These are phyloP conservation scores for Rhynchospora pubera DNA, from an alignment of 176 grass and related monocot species.

Conservation along the genomic window DNA sequence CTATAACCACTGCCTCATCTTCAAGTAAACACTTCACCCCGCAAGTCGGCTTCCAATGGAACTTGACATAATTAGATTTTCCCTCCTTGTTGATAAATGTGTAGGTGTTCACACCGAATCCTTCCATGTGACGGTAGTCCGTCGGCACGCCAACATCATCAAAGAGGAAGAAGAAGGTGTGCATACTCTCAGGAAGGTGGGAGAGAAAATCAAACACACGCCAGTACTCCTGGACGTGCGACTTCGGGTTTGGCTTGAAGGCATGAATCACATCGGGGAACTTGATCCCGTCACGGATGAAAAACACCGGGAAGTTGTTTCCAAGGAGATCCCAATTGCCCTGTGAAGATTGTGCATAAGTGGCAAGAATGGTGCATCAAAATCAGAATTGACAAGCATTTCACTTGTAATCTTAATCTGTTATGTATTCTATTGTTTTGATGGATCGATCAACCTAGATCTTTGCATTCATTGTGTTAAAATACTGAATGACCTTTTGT, in stretches of 20 bases:
- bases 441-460: no score
- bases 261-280: slow-evolving; percentile 94
- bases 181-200: slow-evolving; percentile 69
- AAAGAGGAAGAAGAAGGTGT: slow-evolving; percentile 99
- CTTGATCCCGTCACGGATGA: slow-evolving; percentile 90
- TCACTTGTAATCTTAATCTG: no score
- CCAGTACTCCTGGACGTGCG: slow-evolving; percentile 89
- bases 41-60: slow-evolving; percentile 85
- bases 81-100: slow-evolving; percentile 56
- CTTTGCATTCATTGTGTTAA: no score
- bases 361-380: background rate
- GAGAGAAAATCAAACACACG: slow-evolving; percentile 74
- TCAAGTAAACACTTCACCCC: slow-evolving; percentile 64
- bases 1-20: slow-evolving; percentile 56
- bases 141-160: slow-evolving; percentile 77
- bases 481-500: no score
- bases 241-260: slow-evolving; percentile 82
- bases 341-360: background rate
- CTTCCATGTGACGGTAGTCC: slow-evolving; percentile 88
- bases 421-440: no score
- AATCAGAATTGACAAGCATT: background rate
- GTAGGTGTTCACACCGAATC: slow-evolving; percentile 90
- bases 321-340: slow-evolving; percentile 89
- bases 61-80: slow-evolving; percentile 59
- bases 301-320: slow-evolving; percentile 97